These are phyloP conservation scores for Apiotrichum mycotoxinovorans DNA, from an alignment of 1,284 basidiomycete genomes.

Conservation along the genomic window DNA sequence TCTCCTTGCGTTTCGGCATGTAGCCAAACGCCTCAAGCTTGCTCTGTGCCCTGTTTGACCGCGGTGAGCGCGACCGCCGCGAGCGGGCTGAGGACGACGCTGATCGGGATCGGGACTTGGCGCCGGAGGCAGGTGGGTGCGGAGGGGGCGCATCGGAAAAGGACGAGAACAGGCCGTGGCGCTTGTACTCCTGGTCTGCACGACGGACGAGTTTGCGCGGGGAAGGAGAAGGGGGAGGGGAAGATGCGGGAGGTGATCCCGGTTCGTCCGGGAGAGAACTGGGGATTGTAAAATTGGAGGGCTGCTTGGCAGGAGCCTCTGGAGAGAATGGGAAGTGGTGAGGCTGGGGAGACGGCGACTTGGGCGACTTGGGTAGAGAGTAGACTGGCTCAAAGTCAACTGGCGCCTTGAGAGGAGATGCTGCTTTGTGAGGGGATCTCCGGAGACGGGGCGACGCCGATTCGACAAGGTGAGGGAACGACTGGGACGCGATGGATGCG, in stretches of 20 bases:
- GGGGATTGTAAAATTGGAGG: not conserved
- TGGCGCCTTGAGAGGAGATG: not conserved
- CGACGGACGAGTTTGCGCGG: slow-evolving; percentile 7
- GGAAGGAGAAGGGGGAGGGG: not conserved
- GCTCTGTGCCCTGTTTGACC: slow-evolving; percentile 27
- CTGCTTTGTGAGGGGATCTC: no score
- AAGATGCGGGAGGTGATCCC: not conserved
- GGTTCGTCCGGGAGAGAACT: not conserved
- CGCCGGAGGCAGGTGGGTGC: not conserved
- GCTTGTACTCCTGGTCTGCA: not conserved
- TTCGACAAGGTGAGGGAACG: slow-evolving; percentile 23
- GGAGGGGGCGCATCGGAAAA: not conserved
- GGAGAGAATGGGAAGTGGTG: not conserved
- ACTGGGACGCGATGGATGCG: slow-evolving; percentile 21
- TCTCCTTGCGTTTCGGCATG: slow-evolving; percentile 11
- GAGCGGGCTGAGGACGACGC: not conserved
- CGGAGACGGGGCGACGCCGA: slow-evolving; percentile 1
- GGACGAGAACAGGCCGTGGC: slow-evolving; percentile 3
- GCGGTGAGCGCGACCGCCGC: slow-evolving; percentile 4
- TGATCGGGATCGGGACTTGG: not conserved
- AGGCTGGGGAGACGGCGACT: not conserved
- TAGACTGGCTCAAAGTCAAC: not conserved
- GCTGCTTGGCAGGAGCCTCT: not conserved
- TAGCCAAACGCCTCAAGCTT: slow-evolving; percentile 40
- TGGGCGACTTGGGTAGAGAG: not conserved